phyloP scores from a whole-genome alignment of 345 rosid genomes.

The Stellera chamaejasme region DNA sequence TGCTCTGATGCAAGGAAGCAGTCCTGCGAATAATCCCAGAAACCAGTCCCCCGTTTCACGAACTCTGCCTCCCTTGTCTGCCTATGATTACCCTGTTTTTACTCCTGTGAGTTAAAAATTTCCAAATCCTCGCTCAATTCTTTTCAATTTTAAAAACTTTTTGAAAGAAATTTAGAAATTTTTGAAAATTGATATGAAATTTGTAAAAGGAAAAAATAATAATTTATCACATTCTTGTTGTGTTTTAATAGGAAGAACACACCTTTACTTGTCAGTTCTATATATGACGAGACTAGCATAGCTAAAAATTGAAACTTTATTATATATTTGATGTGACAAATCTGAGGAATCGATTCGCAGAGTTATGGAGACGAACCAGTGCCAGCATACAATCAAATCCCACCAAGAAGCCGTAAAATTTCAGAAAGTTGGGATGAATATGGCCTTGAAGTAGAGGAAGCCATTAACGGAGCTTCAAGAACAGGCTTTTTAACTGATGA shows the following conservation, averaged over 20 bases:
- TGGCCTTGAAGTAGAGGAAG: slow-evolving; percentile 35
- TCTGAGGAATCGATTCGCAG: slow-evolving; percentile 28
- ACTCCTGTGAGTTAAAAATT: slow-evolving; percentile 60
- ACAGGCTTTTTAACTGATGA: slow-evolving; percentile 45
- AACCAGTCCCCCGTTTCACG: slow-evolving; percentile 52
- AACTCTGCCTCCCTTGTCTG: slow-evolving; percentile 53
- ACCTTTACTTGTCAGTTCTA: too few species aligned
- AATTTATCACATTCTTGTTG: too few species aligned
- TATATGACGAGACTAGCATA: too few species aligned
- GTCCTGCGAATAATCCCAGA: slow-evolving; percentile 51
- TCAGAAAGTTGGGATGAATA: slow-evolving; percentile 72
- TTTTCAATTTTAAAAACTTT: neutral
- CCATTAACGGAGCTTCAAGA: slow-evolving; percentile 39
- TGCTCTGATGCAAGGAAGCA: slow-evolving; percentile 53
- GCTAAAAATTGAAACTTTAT: too few species aligned
- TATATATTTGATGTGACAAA: too few species aligned
- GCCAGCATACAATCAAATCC: slow-evolving; percentile 33
- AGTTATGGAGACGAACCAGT: slow-evolving; percentile 75
- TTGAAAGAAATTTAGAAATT: neutral
- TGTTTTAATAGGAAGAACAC: too few species aligned
- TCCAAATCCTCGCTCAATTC: neutral
- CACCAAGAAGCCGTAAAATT: slow-evolving; percentile 35
- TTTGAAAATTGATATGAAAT: too few species aligned
- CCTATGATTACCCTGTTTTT: slow-evolving; percentile 94
- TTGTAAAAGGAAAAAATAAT: too few species aligned